These are phyloP conservation scores for Chrysoporthe austroafricana DNA, from an alignment of 2,329 filamentous ascomycete genomes.

Conservation along the genomic window DNA sequence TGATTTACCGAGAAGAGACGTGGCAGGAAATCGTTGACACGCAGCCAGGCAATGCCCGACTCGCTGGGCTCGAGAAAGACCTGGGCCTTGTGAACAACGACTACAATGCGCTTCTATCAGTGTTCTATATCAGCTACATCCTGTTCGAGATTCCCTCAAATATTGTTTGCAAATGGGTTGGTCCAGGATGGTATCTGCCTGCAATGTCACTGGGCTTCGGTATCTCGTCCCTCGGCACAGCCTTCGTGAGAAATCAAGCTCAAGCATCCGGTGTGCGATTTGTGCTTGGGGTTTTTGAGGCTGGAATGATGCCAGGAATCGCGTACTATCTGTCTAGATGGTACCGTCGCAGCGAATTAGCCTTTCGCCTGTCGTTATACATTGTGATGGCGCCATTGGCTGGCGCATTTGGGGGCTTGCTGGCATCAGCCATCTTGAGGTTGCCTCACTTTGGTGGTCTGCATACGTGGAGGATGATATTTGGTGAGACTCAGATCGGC, in stretches of 20 bases:
- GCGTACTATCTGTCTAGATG: conserved; percentile 74
- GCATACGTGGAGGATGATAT: conserved; percentile 69
- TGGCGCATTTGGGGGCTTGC: conserved; percentile 67
- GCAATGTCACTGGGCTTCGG: conserved; percentile 65
- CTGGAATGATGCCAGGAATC: conserved; percentile 74
- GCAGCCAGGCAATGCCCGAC: conserved; percentile 64
- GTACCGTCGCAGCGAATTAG: conserved; percentile 62
- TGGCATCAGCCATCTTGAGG: conserved; percentile 60
- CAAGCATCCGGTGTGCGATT: conserved; percentile 65
- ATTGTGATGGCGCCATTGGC: conserved; percentile 67
- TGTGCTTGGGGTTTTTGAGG: conserved; percentile 70
- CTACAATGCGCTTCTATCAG: conserved; percentile 69
- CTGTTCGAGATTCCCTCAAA: conserved; percentile 73
- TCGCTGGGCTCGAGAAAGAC: conserved; percentile 68
- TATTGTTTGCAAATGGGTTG: conserved; percentile 70
- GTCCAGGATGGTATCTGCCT: conserved; percentile 74
- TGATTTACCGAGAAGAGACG: neutral
- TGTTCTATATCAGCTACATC: conserved; percentile 77
- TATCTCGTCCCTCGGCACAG: conserved; percentile 65
- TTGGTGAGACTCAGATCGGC: conserved; percentile 45
- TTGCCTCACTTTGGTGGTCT: conserved; percentile 62
- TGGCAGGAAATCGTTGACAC: neutral
- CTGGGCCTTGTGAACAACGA: conserved; percentile 64
- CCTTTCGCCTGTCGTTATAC: conserved; percentile 61
- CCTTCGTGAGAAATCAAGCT: conserved; percentile 61